Base-by-base conservation (phyloP, 345 rosid genomes). In the Populus deltoides region DNA sequence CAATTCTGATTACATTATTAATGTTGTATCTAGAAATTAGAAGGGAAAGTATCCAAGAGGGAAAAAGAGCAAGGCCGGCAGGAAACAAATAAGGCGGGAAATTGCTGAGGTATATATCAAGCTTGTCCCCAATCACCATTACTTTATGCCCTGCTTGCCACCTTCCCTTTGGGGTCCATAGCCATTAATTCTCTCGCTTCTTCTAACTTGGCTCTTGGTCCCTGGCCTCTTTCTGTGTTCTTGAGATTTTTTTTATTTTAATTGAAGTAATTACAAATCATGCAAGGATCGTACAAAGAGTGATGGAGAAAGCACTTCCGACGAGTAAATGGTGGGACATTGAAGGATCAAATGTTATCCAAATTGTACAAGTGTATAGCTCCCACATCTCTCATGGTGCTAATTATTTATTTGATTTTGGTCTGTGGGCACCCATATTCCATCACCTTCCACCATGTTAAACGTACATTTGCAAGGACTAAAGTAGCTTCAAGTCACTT, bases 131-230 rank as follows among this genome's bases (percentile, higher is more conserved):
- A 35, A 7, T 20, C 31, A 20, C 67, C 41, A 65, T 22, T 24
- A 65, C 71, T 78, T 63, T 72, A 29, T 72, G 29, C 75, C 31
- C n/a, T 77, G 69, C 68, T 31, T n/a, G 68, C 75, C 79, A 57
- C 59, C 69, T 22, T 70, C 41, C 29, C 33, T 1, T 1, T 1
- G 27, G 72, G 49, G 24, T 35, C 72, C 45, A 11, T n/a, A 7
- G 13, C 57, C 72, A 49, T n/a, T 43, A n/a, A n/a, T n/a, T 18
- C 38, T 10, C 33, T 70, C 12, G 20, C 33, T 20, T 7, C 62
- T 59, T 61, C 41, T 6, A 35, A 36, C 2, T 3, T 36, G 70
- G 25, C 70, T 17, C 70, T 18, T 35, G 45, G 6, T 66, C 8
- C 69, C 10, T 13, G 68, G 20, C 39, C 68, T 17, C 36, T 66